Conservation (phyloP, 192 early-diverging fungal species). For the Coemansia pectinata region DNA sequence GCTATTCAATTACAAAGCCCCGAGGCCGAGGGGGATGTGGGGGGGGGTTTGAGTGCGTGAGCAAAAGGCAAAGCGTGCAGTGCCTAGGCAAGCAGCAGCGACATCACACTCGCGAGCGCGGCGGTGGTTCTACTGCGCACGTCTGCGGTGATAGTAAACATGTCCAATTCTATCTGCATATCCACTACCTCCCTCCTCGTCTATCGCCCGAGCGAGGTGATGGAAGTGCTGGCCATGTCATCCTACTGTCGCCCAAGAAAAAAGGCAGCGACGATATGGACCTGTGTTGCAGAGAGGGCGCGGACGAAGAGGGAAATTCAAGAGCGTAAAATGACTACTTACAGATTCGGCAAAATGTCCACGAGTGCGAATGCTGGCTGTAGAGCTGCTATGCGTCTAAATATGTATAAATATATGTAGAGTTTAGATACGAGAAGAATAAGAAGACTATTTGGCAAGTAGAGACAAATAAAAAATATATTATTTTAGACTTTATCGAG, state of each 20-base stretch:
- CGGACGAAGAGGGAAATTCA: not conserved
- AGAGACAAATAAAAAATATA: not conserved
- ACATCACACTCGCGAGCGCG: constrained; percentile 2
- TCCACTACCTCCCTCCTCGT: not conserved
- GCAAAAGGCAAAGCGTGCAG: no score
- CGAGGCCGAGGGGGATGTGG: not conserved
- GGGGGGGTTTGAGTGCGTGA: not conserved
- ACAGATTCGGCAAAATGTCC: not conserved
- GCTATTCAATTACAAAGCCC: not conserved
- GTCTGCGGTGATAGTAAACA: constrained; percentile 19
- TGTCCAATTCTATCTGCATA: constrained; percentile 18
- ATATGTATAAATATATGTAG: not conserved
- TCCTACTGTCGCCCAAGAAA: constrained; percentile 1
- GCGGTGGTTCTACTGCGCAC: constrained; percentile 3
- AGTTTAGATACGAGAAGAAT: not conserved
- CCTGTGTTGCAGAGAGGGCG: not conserved
- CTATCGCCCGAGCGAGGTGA: not conserved
- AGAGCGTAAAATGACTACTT: not conserved
- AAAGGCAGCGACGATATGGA: not conserved
- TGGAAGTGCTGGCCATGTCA: not conserved
- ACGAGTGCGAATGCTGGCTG: not conserved
- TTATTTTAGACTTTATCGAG: not conserved
- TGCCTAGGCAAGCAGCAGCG: not conserved
- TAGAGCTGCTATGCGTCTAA: not conserved
- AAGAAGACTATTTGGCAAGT: not conserved